Evolutionary conservation across 345 rosid species (phyloP).

Genomic region (Eucalyptus victrix): DNA sequence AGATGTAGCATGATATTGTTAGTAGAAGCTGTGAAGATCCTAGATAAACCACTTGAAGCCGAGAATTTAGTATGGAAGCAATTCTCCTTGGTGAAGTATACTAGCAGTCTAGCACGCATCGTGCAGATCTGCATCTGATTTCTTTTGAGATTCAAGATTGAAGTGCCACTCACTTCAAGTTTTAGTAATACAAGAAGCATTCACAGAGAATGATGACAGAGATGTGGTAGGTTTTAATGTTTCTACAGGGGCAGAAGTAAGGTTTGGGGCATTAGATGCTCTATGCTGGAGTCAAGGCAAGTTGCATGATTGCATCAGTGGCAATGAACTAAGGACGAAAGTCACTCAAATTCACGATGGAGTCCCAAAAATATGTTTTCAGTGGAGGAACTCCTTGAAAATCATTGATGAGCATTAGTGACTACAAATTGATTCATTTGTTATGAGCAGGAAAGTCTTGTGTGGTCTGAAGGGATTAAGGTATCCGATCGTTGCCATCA

Average conservation of each 20-base stretch:
- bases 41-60: background rate
- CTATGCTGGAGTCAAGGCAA: background rate
- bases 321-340: background rate
- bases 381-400: background rate
- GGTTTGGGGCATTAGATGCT: background rate
- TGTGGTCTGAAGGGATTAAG: background rate
- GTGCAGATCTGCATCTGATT: background rate
- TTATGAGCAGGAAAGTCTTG: too few species aligned
- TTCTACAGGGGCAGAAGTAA: background rate
- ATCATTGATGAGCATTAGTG: background rate
- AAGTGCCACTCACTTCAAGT: background rate
- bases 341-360: background rate
- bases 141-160: background rate
- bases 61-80: background rate
- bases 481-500: background rate
- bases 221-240: background rate
- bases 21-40: background rate
- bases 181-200: background rate
- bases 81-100: background rate
- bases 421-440: too few species aligned
- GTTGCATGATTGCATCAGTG: too few species aligned
- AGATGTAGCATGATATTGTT: background rate
- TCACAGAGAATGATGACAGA: background rate
- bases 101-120: background rate
- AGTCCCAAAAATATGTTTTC: background rate